phyloP scores from a whole-genome alignment of 75 land plant genomes.

The Cupressus sempervirens region DNA sequence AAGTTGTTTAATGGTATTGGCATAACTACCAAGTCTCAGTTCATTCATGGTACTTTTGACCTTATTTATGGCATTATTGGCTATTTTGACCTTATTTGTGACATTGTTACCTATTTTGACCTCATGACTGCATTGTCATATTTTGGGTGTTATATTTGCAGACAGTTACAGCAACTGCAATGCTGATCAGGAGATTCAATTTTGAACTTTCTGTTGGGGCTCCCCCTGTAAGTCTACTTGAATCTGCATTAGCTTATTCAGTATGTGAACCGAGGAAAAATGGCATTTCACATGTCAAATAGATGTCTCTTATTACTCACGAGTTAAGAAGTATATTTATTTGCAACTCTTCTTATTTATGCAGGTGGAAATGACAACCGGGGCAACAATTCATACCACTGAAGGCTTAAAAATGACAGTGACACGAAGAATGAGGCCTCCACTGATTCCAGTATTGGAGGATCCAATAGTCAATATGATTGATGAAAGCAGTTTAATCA shows the following conservation, averaged over 20 bases:
- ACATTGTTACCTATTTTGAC: neutral
- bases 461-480: constrained; percentile 10
- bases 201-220: constrained; percentile 83
- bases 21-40: neutral
- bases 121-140: neutral
- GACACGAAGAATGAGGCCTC: constrained; percentile 44
- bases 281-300: neutral
- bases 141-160: constrained; percentile 13
- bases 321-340: neutral
- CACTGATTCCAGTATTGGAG: constrained; percentile 47
- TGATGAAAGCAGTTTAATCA: constrained; percentile 18
- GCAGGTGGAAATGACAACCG: constrained; percentile 93
- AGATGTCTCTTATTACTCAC: neutral
- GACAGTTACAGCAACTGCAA: constrained; percentile 79
- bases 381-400: constrained; percentile 96
- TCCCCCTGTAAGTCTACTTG: constrained; percentile 68
- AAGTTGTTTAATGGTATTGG: neutral
- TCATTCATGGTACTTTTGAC: neutral
- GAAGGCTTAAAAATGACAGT: constrained; percentile 86
- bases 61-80: neutral
- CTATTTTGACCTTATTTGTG: neutral
- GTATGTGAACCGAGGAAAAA: neutral
- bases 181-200: constrained; percentile 82
- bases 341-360: constrained; percentile 9
- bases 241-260: neutral